These are phyloP conservation scores for Moesziomyces parantarcticus DNA, from an alignment of 1,284 basidiomycete genomes.

Conservation along the genomic window DNA sequence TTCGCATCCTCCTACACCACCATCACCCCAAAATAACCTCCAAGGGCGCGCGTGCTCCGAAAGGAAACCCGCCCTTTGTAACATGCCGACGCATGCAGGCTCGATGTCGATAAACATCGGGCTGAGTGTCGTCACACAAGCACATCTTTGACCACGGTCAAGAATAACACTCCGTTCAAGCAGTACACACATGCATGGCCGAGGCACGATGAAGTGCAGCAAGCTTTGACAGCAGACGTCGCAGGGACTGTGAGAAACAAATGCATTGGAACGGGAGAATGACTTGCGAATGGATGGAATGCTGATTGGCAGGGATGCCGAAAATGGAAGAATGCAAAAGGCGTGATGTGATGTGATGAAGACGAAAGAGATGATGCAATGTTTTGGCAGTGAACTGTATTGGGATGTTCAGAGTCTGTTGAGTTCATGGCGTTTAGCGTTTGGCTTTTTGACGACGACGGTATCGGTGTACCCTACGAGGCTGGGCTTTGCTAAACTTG, in stretches of 20 bases:
- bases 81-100: slow-evolving; percentile 6
- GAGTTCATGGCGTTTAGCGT: slow-evolving; percentile 19
- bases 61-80: slow-evolving; percentile 10
- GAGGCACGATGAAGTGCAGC: too few relatives aligned
- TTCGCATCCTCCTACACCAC: slow-evolving; percentile 4
- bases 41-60: not conserved
- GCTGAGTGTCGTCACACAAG: too few relatives aligned
- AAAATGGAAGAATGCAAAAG: not conserved
- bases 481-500: slow-evolving; percentile 16
- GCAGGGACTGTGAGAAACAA: too few relatives aligned
- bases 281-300: too few relatives aligned
- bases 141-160: too few relatives aligned
- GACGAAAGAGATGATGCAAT: too few relatives aligned
- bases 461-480: slow-evolving; percentile 48
- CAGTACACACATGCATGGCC: too few relatives aligned
- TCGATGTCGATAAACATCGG: too few relatives aligned
- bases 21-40: slow-evolving; percentile 5
- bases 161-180: too few relatives aligned
- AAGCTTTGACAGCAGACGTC: too few relatives aligned
- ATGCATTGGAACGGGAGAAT: too few relatives aligned
- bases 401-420: slow-evolving; percentile 4
- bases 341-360: too few relatives aligned
- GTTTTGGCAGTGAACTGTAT: not conserved
- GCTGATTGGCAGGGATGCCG: not conserved
- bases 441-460: slow-evolving; percentile 28